Conservation (phyloP, 2,329 filamentous ascomycete genomes). For the Annulohypoxylon truncatum region DNA sequence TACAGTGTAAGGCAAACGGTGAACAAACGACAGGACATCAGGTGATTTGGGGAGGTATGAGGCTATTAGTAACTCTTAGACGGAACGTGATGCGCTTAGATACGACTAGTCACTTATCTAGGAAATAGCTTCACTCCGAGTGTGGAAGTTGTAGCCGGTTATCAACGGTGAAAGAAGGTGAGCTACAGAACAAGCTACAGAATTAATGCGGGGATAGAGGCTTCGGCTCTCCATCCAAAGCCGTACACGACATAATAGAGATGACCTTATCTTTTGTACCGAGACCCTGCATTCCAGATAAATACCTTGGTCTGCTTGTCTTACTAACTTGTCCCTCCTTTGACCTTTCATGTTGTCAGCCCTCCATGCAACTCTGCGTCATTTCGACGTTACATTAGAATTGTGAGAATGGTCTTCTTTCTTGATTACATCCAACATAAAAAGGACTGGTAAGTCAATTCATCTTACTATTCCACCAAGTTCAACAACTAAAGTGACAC, state of each 20-base stretch:
- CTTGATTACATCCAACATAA: slow-evolving; percentile 75
- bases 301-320: slow-evolving; percentile 1
- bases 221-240: slow-evolving; percentile 8
- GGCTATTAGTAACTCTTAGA: neutral
- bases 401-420: slow-evolving; percentile 55
- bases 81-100: neutral
- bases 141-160: slow-evolving; percentile 46
- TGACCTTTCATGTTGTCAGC: neutral
- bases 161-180: slow-evolving; percentile 39
- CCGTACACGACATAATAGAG: slow-evolving; percentile 11
- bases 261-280: slow-evolving; percentile 26
- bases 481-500: slow-evolving; percentile 39
- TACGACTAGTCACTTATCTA: neutral
- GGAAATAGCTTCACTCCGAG: slow-evolving; percentile 24
- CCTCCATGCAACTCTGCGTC: slow-evolving; percentile 1
- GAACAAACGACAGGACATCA: neutral
- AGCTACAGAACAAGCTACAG: slow-evolving; percentile 14
- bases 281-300: slow-evolving; percentile 30
- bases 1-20: neutral
- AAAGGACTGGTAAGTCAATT: slow-evolving; percentile 71
- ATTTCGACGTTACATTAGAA: slow-evolving; percentile 1
- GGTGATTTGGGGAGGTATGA: neutral
- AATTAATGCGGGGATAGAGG: slow-evolving; percentile 32
- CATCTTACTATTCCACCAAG: slow-evolving; percentile 10
- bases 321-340: slow-evolving; percentile 16